Percentiles rank a stretch among this genome's conserved stretches.
Conservation (phyloP, 352 stramenopile genomes). For the Pythium apleroticum region DNA sequence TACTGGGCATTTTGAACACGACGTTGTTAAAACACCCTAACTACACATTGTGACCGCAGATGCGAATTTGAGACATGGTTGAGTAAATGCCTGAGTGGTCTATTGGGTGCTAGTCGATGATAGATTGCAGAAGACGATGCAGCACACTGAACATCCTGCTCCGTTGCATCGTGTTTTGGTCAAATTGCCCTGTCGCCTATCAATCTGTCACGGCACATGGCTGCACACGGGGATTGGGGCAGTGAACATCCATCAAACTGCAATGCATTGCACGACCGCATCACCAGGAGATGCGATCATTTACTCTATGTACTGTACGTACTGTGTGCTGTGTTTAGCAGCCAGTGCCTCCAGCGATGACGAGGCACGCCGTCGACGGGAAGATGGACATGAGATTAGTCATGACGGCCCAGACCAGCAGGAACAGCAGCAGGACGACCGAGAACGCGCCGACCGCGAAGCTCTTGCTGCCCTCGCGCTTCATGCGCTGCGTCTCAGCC, state of each 20-base stretch:
- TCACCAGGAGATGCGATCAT: not conserved
- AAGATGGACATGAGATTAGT: constrained; percentile 41
- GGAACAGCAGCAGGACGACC: constrained; percentile 23
- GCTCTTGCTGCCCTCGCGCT: constrained; percentile 28
- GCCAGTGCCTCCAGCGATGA: constrained; percentile 31
- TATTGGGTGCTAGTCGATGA: not conserved
- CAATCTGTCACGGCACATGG: not conserved
- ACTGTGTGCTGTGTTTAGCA: constrained; percentile 7
- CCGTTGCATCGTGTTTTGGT: not conserved
- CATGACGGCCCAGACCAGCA: constrained; percentile 30
- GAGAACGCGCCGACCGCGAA: constrained; percentile 16
- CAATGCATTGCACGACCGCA: not conserved
- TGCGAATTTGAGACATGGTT: too few species aligned
- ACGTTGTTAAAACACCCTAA: too few species aligned
- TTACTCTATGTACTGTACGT: not conserved
- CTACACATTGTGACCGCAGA: too few species aligned
- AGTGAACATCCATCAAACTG: not conserved
- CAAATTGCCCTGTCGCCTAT: not conserved
- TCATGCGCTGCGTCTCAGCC: constrained; percentile 28
- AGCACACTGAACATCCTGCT: not conserved
- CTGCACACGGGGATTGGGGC: not conserved
- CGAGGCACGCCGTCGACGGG: constrained; percentile 29
- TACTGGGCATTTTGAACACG: too few species aligned
- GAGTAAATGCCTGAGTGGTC: too few species aligned
- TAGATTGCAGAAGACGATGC: not conserved